Evolutionary conservation across 805 yeast species (phyloP), one percentile per base, ranked within the genome.

Genomic region (Candida sakaeoensis): DNA sequence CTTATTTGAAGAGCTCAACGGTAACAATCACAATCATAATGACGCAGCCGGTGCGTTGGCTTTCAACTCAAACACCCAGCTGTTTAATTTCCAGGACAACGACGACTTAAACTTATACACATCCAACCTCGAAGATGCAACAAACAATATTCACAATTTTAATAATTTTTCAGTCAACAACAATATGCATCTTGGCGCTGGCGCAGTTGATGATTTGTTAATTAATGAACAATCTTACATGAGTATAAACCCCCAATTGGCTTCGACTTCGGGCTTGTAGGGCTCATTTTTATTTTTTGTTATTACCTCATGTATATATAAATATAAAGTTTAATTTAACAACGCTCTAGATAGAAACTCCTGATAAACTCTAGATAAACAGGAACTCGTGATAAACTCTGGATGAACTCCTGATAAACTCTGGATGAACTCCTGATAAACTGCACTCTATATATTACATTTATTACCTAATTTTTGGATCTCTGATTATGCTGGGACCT

Each of bases 181-280:
- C 30, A 27, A 26, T 19, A 23, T 19, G 15, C 8, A 15, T 17
- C 15, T 32, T 39, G 18, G 37, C 28, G 38, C 37, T 22, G 38
- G 38, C 38, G 31, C 33, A 17, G 29, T 36, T 34, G 34, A 33
- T 23, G 38, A 34, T 8, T 33, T 19, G 14, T 17, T 17, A 14
- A 15, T 10, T 33, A 17, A 32, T 5, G 27, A 17, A 23, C 17
- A 23, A 9, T 17, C 22, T 12, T 31, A n/a, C 14, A 17, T 21
- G 15, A 18, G 8, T 9, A 30, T 37, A 33, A 37, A 31, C 19
- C 34, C 40, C 5, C 41, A 24, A 37, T 31, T 37, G 16, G 31
- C 36, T 22, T 28, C 41, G 18, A 37, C 27, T 18, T 32, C 34
- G 14, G 41, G 38, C 9, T 38, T 41, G 18, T 41, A 41, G 25